Evolutionary conservation across 2,329 filamentous ascomycete genomes (phyloP).

Genomic region (Talaromyces sp.): DNA sequence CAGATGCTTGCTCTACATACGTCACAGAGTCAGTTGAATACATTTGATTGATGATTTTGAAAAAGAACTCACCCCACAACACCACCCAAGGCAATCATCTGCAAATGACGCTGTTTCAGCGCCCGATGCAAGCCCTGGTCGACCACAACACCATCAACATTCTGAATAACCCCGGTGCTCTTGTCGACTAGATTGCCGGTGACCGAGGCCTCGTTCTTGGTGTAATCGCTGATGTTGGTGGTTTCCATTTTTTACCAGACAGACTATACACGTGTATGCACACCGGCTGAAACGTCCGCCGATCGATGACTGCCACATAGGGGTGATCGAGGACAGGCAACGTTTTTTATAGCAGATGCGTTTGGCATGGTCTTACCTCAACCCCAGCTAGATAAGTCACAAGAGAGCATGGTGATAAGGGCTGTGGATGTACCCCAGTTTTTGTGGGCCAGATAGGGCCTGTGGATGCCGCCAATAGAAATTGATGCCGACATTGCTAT

Average conservation of each 20-base stretch:
- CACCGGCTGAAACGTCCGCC: neutral
- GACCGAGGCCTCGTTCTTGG: constrained; percentile 4
- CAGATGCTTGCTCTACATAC: constrained; percentile 14
- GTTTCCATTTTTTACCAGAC: neutral
- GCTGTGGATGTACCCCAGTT: constrained; percentile 7
- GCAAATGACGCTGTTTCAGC: constrained; percentile 14
- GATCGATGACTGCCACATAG: neutral
- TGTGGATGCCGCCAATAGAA: constrained; percentile 13
- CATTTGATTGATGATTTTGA: neutral
- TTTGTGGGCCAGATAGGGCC: constrained; percentile 14
- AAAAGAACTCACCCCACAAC: constrained; percentile 7
- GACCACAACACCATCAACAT: constrained; percentile 2
- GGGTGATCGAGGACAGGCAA: neutral
- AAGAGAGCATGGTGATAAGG: constrained; percentile 3
- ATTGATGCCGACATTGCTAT: neutral
- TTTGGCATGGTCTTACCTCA: neutral
- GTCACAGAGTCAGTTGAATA: neutral
- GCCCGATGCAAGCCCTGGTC: constrained; percentile 13
- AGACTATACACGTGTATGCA: neutral
- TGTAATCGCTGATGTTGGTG: neutral
- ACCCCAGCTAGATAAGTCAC: neutral
- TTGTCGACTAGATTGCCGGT: neutral
- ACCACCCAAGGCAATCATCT: constrained; percentile 16
- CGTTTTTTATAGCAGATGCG: constrained; percentile 2
- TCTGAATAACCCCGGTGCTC: constrained; percentile 2